These are phyloP conservation scores for Parastagonospora avenae DNA, from an alignment of 2,329 filamentous ascomycete genomes.

Conservation along the genomic window DNA sequence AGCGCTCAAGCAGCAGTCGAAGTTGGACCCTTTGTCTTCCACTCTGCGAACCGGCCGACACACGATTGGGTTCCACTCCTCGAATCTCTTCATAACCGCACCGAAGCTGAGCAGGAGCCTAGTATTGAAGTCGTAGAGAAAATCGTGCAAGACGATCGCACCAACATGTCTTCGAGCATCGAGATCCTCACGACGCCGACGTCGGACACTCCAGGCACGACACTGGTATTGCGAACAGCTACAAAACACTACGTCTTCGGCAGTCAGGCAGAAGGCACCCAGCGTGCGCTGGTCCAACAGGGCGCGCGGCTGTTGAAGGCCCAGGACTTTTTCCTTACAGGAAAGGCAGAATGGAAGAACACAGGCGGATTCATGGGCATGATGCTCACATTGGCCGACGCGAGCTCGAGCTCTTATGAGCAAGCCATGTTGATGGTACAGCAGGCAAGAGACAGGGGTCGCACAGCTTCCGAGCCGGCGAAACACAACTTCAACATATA, in stretches of 20 bases:
- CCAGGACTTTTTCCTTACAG: conserved; percentile 82
- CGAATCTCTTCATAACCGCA: conserved; percentile 8
- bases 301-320: conserved; percentile 69
- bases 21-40: neutral
- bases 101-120: neutral
- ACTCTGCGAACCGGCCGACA: neutral
- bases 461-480: conserved; percentile 17
- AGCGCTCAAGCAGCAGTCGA: neutral
- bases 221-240: conserved; percentile 73
- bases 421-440: conserved; percentile 49
- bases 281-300: conserved; percentile 74
- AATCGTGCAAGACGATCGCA: neutral
- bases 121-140: neutral
- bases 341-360: conserved; percentile 74
- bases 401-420: conserved; percentile 54
- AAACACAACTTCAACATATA: conserved; percentile 62
- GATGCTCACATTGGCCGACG: conserved; percentile 81
- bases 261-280: conserved; percentile 79
- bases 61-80: neutral
- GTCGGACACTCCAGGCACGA: conserved; percentile 82
- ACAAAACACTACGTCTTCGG: conserved; percentile 84
- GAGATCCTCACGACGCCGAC: conserved; percentile 83
- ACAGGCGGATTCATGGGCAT: conserved; percentile 84
- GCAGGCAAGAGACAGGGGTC: conserved; percentile 21
- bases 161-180: conserved; percentile 71